Base-by-base conservation (phyloP, 2,329 filamentous ascomycete species). In the Ophiosphaerella narmari region DNA sequence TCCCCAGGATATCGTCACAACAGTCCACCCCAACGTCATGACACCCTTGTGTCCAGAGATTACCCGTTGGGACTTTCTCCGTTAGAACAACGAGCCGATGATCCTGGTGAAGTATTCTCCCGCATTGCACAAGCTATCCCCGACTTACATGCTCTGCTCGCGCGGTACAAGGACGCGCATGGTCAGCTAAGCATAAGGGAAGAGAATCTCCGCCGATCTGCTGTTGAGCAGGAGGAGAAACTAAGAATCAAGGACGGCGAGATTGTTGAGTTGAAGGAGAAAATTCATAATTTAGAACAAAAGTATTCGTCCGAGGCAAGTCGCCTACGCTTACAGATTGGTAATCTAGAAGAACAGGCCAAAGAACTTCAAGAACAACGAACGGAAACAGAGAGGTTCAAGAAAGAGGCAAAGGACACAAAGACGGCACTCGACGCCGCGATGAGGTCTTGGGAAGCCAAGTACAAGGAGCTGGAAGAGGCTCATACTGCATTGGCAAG, bases 201-300 rank as follows among this genome's bases (percentile, higher is more conserved):
- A 52, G 75, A 78, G 26, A 71, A 80, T 42, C 75, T 80, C 52
- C 79, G 77, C 46, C 75, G 80, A 50, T 71, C 78, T 16, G 74
- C 78, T 50, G 69, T 68, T 36, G 78, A 81, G 50, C 78, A 82
- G 52, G 75, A 80, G 41, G 78, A 82, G 52, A 76, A 75, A 26
- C 62, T 82, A 32, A 77, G 78, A 66, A 74, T 75, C 44, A 82
- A 82, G 60, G 80, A 83, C 40, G 63, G 68, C 41, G 79, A 83
- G 55, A 80, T 84, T 46, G 75, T 78, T 53, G 73, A 76, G 12
- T 59, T 83, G 53, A 79, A 79, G 47, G 74, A 76, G 21, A 79
- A 80, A 58, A 74, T 82, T 60, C 74, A 76, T 38, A 77, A 75
- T 39, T 71, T 79, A 14, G 76, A 78, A 39, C 76, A 76, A 44